A percentile compares a stretch with the other conserved stretches of the same genome.
Evolutionary conservation across 139 green algal species (phyloP).

Genomic region (Haematococcus lacustris): DNA sequence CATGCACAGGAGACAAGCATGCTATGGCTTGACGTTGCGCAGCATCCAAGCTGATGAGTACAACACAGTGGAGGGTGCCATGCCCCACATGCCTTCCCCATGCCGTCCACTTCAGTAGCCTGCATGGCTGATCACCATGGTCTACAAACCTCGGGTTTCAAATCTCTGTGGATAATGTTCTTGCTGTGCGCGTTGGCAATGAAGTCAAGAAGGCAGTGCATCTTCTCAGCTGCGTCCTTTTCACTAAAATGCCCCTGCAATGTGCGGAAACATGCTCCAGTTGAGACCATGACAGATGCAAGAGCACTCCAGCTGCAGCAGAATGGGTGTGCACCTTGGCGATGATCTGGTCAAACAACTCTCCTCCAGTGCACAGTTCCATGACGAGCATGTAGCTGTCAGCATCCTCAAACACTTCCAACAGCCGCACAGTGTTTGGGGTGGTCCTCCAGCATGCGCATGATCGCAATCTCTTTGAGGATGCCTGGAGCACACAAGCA

Average conservation of each 20-base stretch:
- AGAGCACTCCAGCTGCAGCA: too few relatives aligned
- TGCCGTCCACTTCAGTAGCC: too few relatives aligned
- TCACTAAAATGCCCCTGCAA: conserved; percentile 54
- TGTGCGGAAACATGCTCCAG: not conserved
- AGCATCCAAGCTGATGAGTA: too few relatives aligned
- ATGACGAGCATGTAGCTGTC: conserved; percentile 41
- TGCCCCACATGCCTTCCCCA: too few relatives aligned
- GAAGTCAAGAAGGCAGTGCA: conserved; percentile 48
- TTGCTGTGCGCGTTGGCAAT: conserved; percentile 47
- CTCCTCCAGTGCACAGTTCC: conserved; percentile 51
- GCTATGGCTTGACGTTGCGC: too few relatives aligned
- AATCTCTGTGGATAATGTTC: conserved; percentile 45
- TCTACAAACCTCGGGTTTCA: too few relatives aligned
- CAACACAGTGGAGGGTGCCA: too few relatives aligned
- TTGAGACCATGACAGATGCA: too few relatives aligned
- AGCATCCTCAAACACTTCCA: conserved; percentile 46
- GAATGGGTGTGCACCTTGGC: conserved; percentile 36
- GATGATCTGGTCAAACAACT: conserved; percentile 74
- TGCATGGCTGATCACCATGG: too few relatives aligned
- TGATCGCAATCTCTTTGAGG: conserved; percentile 58
- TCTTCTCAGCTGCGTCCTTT: conserved; percentile 49
- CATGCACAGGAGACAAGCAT: conserved; percentile 4
- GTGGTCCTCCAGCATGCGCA: conserved; percentile 48
- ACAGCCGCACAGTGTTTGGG: conserved; percentile 45
- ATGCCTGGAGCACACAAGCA: conserved; percentile 41